Conservation (phyloP, 306 rosid species). For the Vachellia pachyceras region DNA sequence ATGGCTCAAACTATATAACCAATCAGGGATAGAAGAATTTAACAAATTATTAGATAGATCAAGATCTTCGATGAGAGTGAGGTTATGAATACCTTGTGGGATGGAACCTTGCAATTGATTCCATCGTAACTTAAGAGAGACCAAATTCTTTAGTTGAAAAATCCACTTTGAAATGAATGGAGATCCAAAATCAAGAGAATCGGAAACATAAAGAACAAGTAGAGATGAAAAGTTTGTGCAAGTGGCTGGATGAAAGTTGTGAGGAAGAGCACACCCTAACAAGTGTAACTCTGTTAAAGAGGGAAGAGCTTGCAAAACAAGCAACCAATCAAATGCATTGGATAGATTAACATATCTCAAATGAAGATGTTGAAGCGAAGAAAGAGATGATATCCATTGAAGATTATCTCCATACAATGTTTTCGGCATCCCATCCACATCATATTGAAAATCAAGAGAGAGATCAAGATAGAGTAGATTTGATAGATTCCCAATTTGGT, state of each 20-base stretch:
- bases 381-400: no score
- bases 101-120: not conserved
- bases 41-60: not conserved
- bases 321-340: conserved; percentile 27
- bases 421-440: no score
- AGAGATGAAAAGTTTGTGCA: not conserved
- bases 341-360: no score
- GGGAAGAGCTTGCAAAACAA: not conserved
- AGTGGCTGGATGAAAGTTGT: not conserved
- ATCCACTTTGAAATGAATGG: not conserved
- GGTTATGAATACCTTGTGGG: no score
- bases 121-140: rapidly evolving
- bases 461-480: not conserved
- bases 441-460: not conserved
- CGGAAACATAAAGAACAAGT: not conserved
- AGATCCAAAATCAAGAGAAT: not conserved
- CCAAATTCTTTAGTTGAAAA: no score
- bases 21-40: conserved; percentile 24
- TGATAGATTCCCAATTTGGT: no score
- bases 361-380: no score
- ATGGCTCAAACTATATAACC: not conserved
- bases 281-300: not conserved
- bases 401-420: no score
- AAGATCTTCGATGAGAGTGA: conserved; percentile 23
- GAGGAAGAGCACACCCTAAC: rapidly evolving